phyloP scores from a whole-genome alignment of 352 stramenopile species.

The Phytophthora pluvialis region DNA sequence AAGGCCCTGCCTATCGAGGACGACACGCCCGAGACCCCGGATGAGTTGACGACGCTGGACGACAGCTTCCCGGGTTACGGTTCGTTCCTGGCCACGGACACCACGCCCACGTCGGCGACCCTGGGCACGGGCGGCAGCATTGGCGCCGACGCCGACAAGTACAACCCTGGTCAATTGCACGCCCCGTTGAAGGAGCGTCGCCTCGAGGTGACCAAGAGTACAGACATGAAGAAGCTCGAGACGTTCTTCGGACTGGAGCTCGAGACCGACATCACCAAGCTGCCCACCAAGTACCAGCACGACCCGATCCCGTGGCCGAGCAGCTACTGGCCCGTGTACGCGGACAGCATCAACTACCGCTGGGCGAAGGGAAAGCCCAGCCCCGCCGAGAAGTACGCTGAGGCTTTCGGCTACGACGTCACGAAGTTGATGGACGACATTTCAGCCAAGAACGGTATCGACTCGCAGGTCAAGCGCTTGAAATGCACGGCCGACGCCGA shows the following conservation, averaged over 20 bases:
- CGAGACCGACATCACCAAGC: conserved; percentile 57
- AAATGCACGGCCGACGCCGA: conserved; percentile 39
- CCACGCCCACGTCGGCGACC: conserved; percentile 32
- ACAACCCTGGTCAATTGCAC: conserved; percentile 23
- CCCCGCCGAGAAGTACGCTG: conserved; percentile 60
- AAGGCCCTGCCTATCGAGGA: conserved; percentile 29
- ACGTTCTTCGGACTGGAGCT: conserved; percentile 52
- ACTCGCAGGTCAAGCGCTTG: conserved; percentile 40
- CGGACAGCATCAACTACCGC: conserved; percentile 68
- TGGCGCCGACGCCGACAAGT: conserved; percentile 8
- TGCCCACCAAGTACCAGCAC: conserved; percentile 49
- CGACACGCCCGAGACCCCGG: conserved; percentile 30
- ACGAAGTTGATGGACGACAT: conserved; percentile 51
- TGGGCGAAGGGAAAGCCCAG: conserved; percentile 49
- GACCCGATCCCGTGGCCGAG: conserved; percentile 63
- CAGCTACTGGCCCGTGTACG: conserved; percentile 75
- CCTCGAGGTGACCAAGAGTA: conserved; percentile 47
- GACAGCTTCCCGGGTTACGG: conserved; percentile 39
- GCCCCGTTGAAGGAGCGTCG: conserved; percentile 10
- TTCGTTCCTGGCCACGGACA: conserved; percentile 11
- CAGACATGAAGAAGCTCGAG: conserved; percentile 59
- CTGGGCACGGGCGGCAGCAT: conserved; percentile 10
- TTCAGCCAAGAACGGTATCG: conserved; percentile 54
- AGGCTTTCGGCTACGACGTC: conserved; percentile 51
- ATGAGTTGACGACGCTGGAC: conserved; percentile 42